Percentiles rank a stretch among this genome's conserved stretches.
Evolutionary conservation across 148 eudicot species (phyloP).

Genomic region (Agrostemma githago): DNA sequence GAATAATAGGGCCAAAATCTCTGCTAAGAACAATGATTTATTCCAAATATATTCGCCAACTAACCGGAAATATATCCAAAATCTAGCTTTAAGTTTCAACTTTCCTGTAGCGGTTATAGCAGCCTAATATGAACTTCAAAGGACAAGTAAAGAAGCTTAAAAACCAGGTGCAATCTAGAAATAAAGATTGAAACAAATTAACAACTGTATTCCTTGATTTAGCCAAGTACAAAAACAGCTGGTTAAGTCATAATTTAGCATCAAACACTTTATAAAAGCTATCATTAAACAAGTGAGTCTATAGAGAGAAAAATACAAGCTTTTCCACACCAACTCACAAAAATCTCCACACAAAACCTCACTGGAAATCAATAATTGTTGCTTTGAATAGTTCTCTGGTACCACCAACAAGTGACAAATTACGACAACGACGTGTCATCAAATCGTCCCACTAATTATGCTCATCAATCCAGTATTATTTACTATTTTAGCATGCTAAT

Average conservation of each 20-base stretch:
- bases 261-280: neutral
- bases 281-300: slow-evolving; percentile 7
- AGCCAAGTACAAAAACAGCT: slow-evolving; percentile 10
- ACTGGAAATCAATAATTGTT: slow-evolving; percentile 8
- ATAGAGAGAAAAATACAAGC: neutral
- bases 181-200: neutral
- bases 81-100: neutral
- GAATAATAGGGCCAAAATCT: too few relatives aligned
- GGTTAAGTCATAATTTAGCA: slow-evolving; percentile 5
- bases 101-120: neutral
- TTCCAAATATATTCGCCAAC: neutral
- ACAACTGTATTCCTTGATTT: neutral
- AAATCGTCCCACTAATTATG: neutral
- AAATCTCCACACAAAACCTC: neutral
- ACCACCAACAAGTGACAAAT: slow-evolving; percentile 10
- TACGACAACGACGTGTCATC: slow-evolving; percentile 7
- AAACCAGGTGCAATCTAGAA: neutral
- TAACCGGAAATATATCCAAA: neutral
- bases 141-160: neutral
- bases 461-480: neutral
- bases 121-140: neutral
- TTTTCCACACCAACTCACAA: slow-evolving; percentile 9
- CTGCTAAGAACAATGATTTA: neutral
- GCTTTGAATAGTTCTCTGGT: slow-evolving; percentile 12
- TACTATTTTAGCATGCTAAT: neutral